Percentiles rank a stretch among this genome's conserved stretches.
Evolutionary conservation across 129 eudicot genomes (phyloP).

Genomic region (Lactuca sativa): DNA sequence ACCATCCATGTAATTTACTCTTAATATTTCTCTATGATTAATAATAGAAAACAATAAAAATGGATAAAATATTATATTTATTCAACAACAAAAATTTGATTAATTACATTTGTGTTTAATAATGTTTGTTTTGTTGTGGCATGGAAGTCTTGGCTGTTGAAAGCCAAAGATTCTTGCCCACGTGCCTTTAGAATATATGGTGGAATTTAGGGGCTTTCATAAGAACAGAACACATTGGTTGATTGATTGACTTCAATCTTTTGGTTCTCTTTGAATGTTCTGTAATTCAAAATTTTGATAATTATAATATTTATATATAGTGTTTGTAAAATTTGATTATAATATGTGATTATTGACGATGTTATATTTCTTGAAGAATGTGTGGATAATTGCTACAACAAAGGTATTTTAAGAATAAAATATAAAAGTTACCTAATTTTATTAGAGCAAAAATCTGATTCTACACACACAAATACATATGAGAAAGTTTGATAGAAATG

Average conservation of each 20-base stretch:
- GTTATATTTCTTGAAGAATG: too few relatives aligned
- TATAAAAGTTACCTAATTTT: too few relatives aligned
- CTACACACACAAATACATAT: too few relatives aligned
- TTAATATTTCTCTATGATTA: not conserved
- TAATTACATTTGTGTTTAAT: not conserved
- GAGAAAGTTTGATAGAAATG: not conserved
- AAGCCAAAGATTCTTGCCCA: constrained; percentile 10
- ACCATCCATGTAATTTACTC: too few relatives aligned
- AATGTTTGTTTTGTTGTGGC: not conserved
- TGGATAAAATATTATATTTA: too few relatives aligned
- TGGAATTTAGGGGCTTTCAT: constrained; percentile 1
- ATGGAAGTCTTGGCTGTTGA: constrained; percentile 5
- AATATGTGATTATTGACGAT: not conserved
- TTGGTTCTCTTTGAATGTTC: not conserved
- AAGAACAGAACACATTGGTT: not conserved
- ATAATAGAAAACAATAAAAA: not conserved
- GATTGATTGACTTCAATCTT: not conserved
- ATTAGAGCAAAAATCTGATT: too few relatives aligned
- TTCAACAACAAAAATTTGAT: too few relatives aligned
- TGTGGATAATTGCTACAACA: not conserved
- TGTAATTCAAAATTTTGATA: not conserved
- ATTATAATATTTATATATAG: not conserved
- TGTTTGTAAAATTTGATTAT: not conserved
- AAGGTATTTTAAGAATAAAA: too few relatives aligned
- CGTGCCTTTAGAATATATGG: not conserved